phyloP scores from a whole-genome alignment of 1,284 basidiomycete species.

The Puccinia polysora region DNA sequence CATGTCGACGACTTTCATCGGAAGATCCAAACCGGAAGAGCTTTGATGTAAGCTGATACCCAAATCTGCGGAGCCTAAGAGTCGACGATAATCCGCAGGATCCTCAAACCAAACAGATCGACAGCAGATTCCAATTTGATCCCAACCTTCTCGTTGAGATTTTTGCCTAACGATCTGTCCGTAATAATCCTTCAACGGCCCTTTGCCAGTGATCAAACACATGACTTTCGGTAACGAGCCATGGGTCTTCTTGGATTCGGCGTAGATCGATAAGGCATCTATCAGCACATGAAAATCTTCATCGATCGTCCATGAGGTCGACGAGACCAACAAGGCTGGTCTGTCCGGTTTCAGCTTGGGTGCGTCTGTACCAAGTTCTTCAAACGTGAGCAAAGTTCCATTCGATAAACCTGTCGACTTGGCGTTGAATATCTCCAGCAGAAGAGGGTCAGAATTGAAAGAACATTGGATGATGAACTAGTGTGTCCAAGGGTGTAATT shows the following conservation, averaged over 20 bases:
- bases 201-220: constrained; percentile 85
- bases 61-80: constrained; percentile 76
- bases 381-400: constrained; percentile 41
- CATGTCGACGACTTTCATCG: constrained; percentile 99
- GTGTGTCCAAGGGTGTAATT: too few relatives aligned
- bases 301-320: constrained; percentile 96
- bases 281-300: constrained; percentile 87
- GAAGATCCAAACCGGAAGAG: constrained; percentile 83
- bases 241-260: constrained; percentile 56
- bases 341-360: constrained; percentile 60
- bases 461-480: constrained; percentile 41
- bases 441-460: constrained; percentile 45
- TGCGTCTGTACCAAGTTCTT: constrained; percentile 52
- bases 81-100: neutral
- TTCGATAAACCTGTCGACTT: constrained; percentile 56
- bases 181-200: constrained; percentile 69
- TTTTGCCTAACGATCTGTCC: constrained; percentile 63
- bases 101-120: constrained; percentile 57
- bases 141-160: constrained; percentile 65
- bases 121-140: constrained; percentile 63
- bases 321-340: constrained; percentile 80
- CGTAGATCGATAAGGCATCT: constrained; percentile 66
- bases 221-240: constrained; percentile 55
- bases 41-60: constrained; percentile 87
- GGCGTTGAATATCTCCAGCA: constrained; percentile 60